phyloP scores from a whole-genome alignment of 768 basidiomycete genomes.

The Suillus americanus region DNA sequence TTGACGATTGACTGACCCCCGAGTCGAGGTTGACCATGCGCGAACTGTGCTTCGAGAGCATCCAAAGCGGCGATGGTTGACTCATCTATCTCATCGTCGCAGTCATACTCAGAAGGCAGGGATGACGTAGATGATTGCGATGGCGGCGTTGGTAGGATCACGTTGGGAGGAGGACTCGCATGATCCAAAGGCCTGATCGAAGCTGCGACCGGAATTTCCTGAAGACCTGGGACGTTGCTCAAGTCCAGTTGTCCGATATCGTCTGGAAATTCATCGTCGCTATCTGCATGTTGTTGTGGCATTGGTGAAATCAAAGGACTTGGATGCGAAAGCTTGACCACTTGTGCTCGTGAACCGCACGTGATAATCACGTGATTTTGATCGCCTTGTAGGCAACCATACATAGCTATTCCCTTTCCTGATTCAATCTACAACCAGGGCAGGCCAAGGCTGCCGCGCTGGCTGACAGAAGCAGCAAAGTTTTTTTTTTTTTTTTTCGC shows the following conservation, averaged over 20 bases:
- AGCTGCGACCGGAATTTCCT: conserved; percentile 12
- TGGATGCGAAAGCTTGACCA: background rate
- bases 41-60: background rate
- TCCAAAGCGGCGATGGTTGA: background rate
- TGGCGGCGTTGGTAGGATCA: background rate
- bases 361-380: background rate
- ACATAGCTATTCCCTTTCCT: background rate
- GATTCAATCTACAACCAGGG: background rate
- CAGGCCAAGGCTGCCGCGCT: background rate
- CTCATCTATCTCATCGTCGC: conserved; percentile 1
- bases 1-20: background rate
- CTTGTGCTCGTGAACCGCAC: background rate
- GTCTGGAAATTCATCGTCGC: conserved; percentile 57
- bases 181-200: conserved; percentile 1
- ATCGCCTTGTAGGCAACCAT: background rate
- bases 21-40: background rate
- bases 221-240: conserved; percentile 36
- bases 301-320: conserved; percentile 13
- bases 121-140: background rate
- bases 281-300: conserved; percentile 18
- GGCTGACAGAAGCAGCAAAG: background rate
- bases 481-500: background rate
- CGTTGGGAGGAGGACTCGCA: background rate
- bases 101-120: background rate
- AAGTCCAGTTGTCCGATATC: conserved; percentile 51